These are phyloP conservation scores for Lachnellula cervina DNA, from an alignment of 2,329 filamentous ascomycete species.

Conservation along the genomic window DNA sequence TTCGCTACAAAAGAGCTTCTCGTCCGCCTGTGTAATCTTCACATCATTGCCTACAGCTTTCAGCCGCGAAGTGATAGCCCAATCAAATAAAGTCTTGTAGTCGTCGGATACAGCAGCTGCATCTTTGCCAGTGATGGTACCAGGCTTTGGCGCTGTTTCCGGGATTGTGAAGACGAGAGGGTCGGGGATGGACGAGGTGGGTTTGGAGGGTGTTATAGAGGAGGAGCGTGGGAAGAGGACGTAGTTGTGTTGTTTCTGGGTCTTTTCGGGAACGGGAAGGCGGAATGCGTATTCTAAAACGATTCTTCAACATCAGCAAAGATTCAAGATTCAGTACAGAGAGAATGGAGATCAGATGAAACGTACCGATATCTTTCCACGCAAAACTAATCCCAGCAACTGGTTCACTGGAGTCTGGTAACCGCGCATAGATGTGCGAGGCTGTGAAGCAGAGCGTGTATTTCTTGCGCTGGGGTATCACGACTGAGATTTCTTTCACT, in stretches of 20 bases:
- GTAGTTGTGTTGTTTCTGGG: constrained; percentile 62
- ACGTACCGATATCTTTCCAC: constrained; percentile 58
- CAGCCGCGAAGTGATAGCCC: constrained; percentile 52
- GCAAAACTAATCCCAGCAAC: constrained; percentile 51
- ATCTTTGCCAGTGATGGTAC: constrained; percentile 48
- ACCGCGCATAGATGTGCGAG: constrained; percentile 53
- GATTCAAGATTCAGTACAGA: neutral
- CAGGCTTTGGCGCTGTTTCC: constrained; percentile 55
- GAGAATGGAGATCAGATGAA: neutral
- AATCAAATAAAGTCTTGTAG: constrained; percentile 55
- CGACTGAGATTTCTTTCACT: constrained; percentile 63
- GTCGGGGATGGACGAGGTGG: constrained; percentile 40
- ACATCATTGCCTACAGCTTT: constrained; percentile 44
- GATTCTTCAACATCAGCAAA: neutral
- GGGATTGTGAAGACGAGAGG: constrained; percentile 62
- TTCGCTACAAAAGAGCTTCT: constrained; percentile 52
- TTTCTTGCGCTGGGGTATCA: constrained; percentile 64
- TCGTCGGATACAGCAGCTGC: constrained; percentile 51
- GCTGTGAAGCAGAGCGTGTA: constrained; percentile 59
- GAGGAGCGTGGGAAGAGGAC: constrained; percentile 52
- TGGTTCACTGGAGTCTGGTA: constrained; percentile 46
- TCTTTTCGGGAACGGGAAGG: constrained; percentile 60
- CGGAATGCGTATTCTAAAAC: constrained; percentile 55
- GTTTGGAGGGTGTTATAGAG: constrained; percentile 47
- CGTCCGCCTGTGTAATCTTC: constrained; percentile 48